Evolutionary conservation across 2,329 filamentous ascomycete species (phyloP).

Genomic region (Alternaria incomplexa): DNA sequence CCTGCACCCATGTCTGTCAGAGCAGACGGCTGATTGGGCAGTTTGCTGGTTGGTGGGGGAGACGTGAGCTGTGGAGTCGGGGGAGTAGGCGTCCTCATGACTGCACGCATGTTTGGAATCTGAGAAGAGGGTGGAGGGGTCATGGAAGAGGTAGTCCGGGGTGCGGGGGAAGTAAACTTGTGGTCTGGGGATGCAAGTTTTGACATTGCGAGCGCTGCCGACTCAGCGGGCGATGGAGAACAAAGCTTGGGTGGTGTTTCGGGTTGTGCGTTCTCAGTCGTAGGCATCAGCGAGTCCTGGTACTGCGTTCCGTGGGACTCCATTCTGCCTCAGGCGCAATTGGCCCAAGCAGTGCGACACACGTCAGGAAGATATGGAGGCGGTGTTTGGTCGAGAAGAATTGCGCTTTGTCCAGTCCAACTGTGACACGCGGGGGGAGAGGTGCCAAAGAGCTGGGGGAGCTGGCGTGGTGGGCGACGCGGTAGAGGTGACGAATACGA

Average conservation of each 20-base stretch:
- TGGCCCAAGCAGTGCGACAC: slow-evolving; percentile 30
- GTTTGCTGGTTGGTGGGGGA: slow-evolving; percentile 53
- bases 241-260: slow-evolving; percentile 34
- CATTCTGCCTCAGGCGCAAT: slow-evolving; percentile 35
- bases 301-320: slow-evolving; percentile 34
- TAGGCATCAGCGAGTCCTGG: slow-evolving; percentile 40
- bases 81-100: slow-evolving; percentile 58
- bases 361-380: slow-evolving; percentile 30
- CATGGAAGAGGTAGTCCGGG: slow-evolving; percentile 59
- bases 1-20: slow-evolving; percentile 43
- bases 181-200: slow-evolving; percentile 33
- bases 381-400: not conserved
- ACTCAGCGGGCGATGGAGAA: slow-evolving; percentile 28
- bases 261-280: slow-evolving; percentile 37
- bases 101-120: slow-evolving; percentile 50
- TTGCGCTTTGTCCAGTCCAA: slow-evolving; percentile 12
- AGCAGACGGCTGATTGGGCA: slow-evolving; percentile 32
- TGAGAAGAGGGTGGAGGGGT: slow-evolving; percentile 70
- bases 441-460: slow-evolving; percentile 1
- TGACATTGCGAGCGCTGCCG: slow-evolving; percentile 22
- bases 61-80: slow-evolving; percentile 57
- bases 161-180: slow-evolving; percentile 50
- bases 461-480: slow-evolving; percentile 6
- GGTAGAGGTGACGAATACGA: slow-evolving; percentile 14
- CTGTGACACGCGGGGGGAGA: slow-evolving; percentile 3